Conservation (phyloP, 148 eudicot species). For the Suaeda aralocaspica region DNA sequence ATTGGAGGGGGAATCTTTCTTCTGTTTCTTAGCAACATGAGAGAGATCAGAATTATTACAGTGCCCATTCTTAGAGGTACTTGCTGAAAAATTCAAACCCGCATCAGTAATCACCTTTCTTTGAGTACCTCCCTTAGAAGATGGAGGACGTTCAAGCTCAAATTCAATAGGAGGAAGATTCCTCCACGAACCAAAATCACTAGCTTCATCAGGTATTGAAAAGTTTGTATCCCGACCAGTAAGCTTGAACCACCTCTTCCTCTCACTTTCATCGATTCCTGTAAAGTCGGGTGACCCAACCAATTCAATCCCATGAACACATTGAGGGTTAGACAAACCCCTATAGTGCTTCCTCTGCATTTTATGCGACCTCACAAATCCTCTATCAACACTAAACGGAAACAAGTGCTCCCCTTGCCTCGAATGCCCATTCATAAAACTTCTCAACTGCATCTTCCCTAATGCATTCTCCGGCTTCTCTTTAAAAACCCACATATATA, state of each 20-base stretch:
- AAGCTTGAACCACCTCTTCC: conserved; percentile 65
- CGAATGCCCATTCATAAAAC: conserved; percentile 87
- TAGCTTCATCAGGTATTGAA: conserved; percentile 57
- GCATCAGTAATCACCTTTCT: too few species aligned
- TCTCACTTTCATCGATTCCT: conserved; percentile 65
- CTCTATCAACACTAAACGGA: conserved; percentile 72
- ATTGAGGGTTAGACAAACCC: conserved; percentile 78
- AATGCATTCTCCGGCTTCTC: conserved; percentile 72
- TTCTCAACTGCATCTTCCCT: conserved; percentile 88
- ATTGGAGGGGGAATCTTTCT: conserved; percentile 34
- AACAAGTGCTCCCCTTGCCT: conserved; percentile 68
- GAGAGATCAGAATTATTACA: conserved; percentile 35
- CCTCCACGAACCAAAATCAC: conserved; percentile 70
- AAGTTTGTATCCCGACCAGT: conserved; percentile 62
- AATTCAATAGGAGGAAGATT: conserved; percentile 60
- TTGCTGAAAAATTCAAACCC: conserved; percentile 16
- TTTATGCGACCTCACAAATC: conserved; percentile 79
- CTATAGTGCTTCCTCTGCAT: conserved; percentile 86
- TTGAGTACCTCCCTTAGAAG: conserved; percentile 29
- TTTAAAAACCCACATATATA: conserved; percentile 88
- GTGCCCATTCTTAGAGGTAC: conserved; percentile 15
- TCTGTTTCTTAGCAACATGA: conserved; percentile 35
- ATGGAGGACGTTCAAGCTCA: conserved; percentile 58
- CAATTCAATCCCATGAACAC: conserved; percentile 69
- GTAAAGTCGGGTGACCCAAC: conserved; percentile 50